Evolutionary conservation across 139 green algal genomes (phyloP).

Genomic region (Ettlia oleoabundans): DNA sequence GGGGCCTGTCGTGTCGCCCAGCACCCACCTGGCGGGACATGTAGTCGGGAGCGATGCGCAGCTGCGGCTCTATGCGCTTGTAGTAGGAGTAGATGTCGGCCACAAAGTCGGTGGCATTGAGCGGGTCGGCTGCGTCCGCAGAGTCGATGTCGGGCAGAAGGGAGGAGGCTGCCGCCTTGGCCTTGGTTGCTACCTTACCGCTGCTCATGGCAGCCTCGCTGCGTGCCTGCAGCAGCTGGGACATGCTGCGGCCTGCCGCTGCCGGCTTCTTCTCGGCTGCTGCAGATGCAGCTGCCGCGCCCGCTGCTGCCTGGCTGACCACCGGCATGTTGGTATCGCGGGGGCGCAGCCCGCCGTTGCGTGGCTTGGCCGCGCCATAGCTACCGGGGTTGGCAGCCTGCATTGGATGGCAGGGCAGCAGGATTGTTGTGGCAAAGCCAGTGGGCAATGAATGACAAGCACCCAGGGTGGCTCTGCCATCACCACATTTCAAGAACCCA

Average conservation of each 20-base stretch:
- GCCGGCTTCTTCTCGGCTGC: slow-evolving; percentile 9
- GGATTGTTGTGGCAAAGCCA: background rate
- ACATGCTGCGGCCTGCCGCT: slow-evolving; percentile 58
- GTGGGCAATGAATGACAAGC: no score
- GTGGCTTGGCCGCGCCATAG: slow-evolving; percentile 28
- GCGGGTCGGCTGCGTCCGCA: slow-evolving; percentile 77
- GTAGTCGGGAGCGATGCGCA: slow-evolving; percentile 67
- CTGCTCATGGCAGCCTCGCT: slow-evolving; percentile 39
- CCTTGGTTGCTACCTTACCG: slow-evolving; percentile 15
- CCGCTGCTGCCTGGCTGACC: slow-evolving; percentile 19
- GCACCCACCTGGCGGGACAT: slow-evolving; percentile 80
- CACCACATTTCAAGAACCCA: no score
- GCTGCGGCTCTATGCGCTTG: slow-evolving; percentile 71
- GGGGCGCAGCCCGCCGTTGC: slow-evolving; percentile 34
- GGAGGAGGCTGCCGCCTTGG: slow-evolving; percentile 8
- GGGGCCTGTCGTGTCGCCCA: no score
- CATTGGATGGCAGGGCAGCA: background rate
- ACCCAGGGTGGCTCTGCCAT: no score
- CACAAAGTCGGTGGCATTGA: slow-evolving; percentile 87
- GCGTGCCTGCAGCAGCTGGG: slow-evolving; percentile 60
- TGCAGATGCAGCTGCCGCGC: no score
- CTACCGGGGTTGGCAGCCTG: slow-evolving; percentile 27
- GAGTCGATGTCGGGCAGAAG: slow-evolving; percentile 92
- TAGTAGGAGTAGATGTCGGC: slow-evolving; percentile 96
- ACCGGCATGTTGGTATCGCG: slow-evolving; percentile 44